Evolutionary conservation across 2,329 filamentous ascomycete genomes (phyloP).

Genomic region (Fusarium subtropicale): DNA sequence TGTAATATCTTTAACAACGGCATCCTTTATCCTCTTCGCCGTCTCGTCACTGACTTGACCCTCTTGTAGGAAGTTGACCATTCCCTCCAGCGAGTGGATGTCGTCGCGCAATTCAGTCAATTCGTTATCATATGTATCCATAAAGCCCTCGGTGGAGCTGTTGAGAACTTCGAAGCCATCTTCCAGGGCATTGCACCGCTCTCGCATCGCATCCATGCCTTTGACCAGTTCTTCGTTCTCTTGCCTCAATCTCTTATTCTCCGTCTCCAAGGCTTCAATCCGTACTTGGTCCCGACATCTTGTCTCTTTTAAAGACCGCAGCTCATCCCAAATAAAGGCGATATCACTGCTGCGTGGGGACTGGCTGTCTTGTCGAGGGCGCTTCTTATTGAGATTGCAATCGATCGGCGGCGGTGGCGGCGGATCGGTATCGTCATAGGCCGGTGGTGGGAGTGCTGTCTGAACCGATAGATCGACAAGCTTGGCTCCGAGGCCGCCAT

Average conservation of each 20-base stretch:
- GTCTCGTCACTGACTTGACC: conserved; percentile 16
- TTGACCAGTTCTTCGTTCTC: background rate
- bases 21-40: conserved; percentile 13
- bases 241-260: background rate
- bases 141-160: background rate
- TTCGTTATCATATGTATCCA: conserved; percentile 9
- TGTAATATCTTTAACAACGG: conserved; percentile 6
- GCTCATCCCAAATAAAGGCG: background rate
- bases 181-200: background rate
- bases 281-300: background rate
- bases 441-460: conserved; percentile 1
- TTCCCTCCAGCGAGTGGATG: background rate
- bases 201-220: background rate
- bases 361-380: conserved; percentile 6
- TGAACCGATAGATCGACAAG: background rate
- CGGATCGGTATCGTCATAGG: background rate
- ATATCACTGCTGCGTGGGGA: background rate
- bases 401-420: conserved; percentile 17
- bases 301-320: background rate
- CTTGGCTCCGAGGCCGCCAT: conserved; percentile 24
- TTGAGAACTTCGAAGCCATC: background rate
- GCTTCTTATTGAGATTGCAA: conserved; percentile 9
- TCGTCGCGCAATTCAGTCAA: conserved; percentile 16
- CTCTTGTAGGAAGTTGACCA: background rate
- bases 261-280: background rate